phyloP scores from a whole-genome alignment of 495 filamentous ascomycete genomes.

The Tuber indicum region DNA sequence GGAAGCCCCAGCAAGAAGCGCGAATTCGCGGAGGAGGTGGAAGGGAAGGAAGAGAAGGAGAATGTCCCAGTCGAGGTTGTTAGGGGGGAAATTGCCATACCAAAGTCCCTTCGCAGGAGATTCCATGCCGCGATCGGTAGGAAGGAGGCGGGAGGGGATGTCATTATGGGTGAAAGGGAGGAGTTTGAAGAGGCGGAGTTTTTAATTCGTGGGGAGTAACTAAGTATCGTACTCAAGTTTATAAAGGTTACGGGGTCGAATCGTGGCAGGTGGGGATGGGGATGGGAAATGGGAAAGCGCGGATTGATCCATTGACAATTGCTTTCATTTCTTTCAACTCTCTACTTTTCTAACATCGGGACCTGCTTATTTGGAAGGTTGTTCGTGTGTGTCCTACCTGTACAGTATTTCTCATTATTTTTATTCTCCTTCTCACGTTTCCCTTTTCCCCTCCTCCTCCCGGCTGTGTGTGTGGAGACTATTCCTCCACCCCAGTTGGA shows the following conservation, averaged over 20 bases:
- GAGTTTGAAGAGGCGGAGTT: constrained; percentile 40
- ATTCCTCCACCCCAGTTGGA: background rate
- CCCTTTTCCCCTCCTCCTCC: background rate
- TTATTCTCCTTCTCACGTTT: background rate
- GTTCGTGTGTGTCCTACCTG: background rate
- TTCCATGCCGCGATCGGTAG: constrained; percentile 29
- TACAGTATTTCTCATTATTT: background rate
- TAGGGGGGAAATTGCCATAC: constrained; percentile 24
- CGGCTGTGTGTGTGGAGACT: background rate
- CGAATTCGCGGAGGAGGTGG: constrained; percentile 14
- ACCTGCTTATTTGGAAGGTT: background rate
- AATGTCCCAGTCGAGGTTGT: constrained; percentile 7
- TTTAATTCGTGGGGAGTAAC: constrained; percentile 10
- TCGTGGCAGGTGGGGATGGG: background rate
- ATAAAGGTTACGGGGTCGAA: background rate
- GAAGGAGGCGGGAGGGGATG: constrained; percentile 11
- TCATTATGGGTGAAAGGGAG: constrained; percentile 15
- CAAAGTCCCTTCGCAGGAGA: constrained; percentile 25
- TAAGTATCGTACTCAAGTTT: background rate
- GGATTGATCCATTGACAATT: constrained; percentile 4
- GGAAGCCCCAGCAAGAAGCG: constrained; percentile 22
- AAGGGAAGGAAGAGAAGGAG: constrained; percentile 3
- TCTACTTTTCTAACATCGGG: background rate
- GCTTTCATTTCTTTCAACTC: background rate
- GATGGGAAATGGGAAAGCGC: background rate